phyloP scores from a whole-genome alignment of 2,329 filamentous ascomycete species.

The Rhinocladiella similis region DNA sequence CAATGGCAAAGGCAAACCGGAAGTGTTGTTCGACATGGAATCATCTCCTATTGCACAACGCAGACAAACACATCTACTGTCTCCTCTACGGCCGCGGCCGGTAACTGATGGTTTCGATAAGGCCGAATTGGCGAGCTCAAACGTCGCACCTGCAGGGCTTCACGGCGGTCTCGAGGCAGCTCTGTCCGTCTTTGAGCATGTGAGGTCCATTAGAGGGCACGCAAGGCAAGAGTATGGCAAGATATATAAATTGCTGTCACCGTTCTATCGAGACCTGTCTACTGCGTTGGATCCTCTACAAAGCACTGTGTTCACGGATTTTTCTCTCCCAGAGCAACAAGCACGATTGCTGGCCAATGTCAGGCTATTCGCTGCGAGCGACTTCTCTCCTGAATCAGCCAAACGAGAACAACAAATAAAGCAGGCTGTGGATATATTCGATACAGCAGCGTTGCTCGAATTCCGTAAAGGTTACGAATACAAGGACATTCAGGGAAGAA shows the following conservation, averaged over 20 bases:
- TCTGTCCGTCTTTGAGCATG: conserved; percentile 67
- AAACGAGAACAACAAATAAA: conserved; percentile 71
- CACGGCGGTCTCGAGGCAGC: conserved; percentile 62
- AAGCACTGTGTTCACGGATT: conserved; percentile 81
- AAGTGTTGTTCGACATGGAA: conserved; percentile 24
- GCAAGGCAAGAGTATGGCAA: conserved; percentile 89
- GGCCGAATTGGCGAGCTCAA: conserved; percentile 57
- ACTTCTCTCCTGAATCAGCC: conserved; percentile 73
- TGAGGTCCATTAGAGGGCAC: conserved; percentile 76
- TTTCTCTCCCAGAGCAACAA: conserved; percentile 84
- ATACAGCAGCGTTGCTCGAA: conserved; percentile 84
- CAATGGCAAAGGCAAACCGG: conserved; percentile 30
- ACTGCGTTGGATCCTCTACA: conserved; percentile 64
- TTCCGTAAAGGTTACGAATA: conserved; percentile 91
- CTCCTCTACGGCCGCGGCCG: conserved; percentile 29
- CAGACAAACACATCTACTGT: conserved; percentile 14
- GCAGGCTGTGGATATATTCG: conserved; percentile 78
- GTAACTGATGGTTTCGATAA: conserved; percentile 77
- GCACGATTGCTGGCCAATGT: conserved; percentile 86
- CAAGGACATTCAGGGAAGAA: conserved; percentile 82
- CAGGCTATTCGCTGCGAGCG: conserved; percentile 73
- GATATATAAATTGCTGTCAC: conserved; percentile 82
- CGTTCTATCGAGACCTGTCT: conserved; percentile 83
- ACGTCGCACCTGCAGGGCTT: conserved; percentile 31
- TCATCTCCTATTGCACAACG: conserved; percentile 12